phyloP scores from a whole-genome alignment of 371 early-diverging fungal species.

The Mucor irregularis region DNA sequence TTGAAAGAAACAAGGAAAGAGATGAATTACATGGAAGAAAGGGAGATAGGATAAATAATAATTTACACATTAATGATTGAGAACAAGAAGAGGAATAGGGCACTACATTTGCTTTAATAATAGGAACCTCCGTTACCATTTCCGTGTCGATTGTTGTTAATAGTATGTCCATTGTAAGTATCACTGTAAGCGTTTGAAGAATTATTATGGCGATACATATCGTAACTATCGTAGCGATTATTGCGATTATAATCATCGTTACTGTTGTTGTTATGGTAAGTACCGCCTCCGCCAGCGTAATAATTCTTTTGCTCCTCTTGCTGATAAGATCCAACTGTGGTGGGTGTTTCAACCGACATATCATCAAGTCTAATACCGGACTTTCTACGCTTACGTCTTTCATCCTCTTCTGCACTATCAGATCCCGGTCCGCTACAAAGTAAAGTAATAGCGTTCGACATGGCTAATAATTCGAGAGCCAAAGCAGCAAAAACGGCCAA shows the following conservation, averaged over 20 bases:
- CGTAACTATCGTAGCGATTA: constrained; percentile 26
- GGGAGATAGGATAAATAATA: background rate
- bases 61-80: background rate
- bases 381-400: constrained; percentile 46
- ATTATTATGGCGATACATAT: constrained; percentile 21
- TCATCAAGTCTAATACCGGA: constrained; percentile 51
- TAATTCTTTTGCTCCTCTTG: constrained; percentile 19
- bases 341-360: constrained; percentile 38
- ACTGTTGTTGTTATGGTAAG: background rate
- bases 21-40: background rate
- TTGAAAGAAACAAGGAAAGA: background rate
- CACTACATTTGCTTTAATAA: constrained; percentile 10
- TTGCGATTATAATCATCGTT: constrained; percentile 1
- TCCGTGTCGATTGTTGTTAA: constrained; percentile 11
- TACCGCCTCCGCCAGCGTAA: constrained; percentile 4
- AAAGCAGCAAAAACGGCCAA: constrained; percentile 42
- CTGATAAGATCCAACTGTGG: constrained; percentile 21
- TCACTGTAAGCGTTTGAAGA: constrained; percentile 10
- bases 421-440: constrained; percentile 29
- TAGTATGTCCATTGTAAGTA: constrained; percentile 5
- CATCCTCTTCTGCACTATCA: constrained; percentile 38
- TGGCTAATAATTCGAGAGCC: constrained; percentile 40
- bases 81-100: background rate
- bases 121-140: constrained; percentile 9
- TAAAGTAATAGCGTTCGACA: constrained; percentile 45